These are phyloP conservation scores for Cladorrhinum samala DNA, from an alignment of 495 filamentous ascomycete genomes.

Conservation along the genomic window DNA sequence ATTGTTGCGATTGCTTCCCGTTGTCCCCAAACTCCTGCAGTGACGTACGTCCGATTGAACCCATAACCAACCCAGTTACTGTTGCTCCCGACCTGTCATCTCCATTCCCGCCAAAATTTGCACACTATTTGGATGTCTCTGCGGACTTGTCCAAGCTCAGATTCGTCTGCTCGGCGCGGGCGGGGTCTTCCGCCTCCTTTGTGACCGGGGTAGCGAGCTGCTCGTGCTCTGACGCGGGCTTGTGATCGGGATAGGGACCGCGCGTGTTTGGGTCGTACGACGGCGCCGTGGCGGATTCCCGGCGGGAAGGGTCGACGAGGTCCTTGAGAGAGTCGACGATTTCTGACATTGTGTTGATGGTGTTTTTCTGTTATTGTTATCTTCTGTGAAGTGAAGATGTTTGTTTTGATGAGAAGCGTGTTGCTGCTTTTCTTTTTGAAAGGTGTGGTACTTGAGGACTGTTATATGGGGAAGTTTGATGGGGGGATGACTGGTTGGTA, in stretches of 20 bases:
- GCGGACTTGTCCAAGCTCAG: slow-evolving; percentile 3
- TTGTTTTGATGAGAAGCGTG: not conserved
- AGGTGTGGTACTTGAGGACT: not conserved
- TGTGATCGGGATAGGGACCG: slow-evolving; percentile 18
- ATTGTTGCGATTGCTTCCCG: too few species aligned
- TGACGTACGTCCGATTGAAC: too few species aligned
- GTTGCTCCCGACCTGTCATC: too few species aligned
- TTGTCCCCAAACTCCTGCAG: too few species aligned
- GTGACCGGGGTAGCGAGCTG: slow-evolving; percentile 1
- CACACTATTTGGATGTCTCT: not conserved
- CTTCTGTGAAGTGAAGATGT: too few species aligned
- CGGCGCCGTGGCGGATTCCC: slow-evolving; percentile 18
- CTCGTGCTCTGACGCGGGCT: not conserved
- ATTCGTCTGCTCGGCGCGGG: not conserved
- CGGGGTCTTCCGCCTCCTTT: not conserved
- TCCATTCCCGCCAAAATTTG: too few species aligned
- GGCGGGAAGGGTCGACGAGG: slow-evolving; percentile 19
- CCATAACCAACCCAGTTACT: too few species aligned
- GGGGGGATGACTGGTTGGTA: not conserved
- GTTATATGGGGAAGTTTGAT: not conserved
- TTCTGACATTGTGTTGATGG: slow-evolving; percentile 20
- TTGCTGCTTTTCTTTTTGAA: too few species aligned
- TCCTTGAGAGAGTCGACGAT: slow-evolving; percentile 24
- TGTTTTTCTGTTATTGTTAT: not conserved
- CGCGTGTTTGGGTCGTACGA: slow-evolving; percentile 19